Conservation (phyloP, 1,284 basidiomycete species). For the Melampsora larici-populina region DNA sequence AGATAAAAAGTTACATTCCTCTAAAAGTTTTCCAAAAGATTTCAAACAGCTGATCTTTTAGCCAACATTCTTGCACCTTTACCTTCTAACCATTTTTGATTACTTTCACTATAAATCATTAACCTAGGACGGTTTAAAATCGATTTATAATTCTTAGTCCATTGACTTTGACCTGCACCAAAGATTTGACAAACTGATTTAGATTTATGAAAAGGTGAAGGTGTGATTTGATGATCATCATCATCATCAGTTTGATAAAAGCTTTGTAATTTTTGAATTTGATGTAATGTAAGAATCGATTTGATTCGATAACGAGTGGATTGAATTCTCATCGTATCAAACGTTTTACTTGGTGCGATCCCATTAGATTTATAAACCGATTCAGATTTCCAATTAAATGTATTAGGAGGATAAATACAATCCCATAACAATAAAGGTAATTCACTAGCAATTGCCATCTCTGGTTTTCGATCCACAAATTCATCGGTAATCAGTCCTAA, state of each 20-base stretch:
- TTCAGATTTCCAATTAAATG: conserved; percentile 66
- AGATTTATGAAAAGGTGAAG: not conserved
- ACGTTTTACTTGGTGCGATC: not conserved
- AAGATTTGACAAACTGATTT: not conserved
- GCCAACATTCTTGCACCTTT: conserved; percentile 7
- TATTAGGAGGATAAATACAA: conserved; percentile 69
- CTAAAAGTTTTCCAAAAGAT: no score
- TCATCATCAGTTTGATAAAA: not conserved
- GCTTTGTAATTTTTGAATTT: not conserved
- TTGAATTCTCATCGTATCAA: conserved; percentile 5
- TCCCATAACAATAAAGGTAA: conserved; percentile 90
- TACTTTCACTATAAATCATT: conserved; percentile 10
- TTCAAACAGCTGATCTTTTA: not conserved
- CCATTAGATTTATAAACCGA: not conserved
- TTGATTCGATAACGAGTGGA: not conserved
- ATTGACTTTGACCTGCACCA: not conserved
- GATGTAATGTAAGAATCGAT: conserved; percentile 1
- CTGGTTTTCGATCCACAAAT: conserved; percentile 68
- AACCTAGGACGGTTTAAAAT: conserved; percentile 1
- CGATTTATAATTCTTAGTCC: not conserved
- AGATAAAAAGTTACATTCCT: no score
- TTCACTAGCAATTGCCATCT: conserved; percentile 87
- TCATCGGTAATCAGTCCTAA: conserved; percentile 44
- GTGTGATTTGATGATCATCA: not conserved
- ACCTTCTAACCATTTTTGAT: conserved; percentile 16